Evolutionary conservation across 345 rosid species (phyloP).

Genomic region (Gossypium longicalyx): DNA sequence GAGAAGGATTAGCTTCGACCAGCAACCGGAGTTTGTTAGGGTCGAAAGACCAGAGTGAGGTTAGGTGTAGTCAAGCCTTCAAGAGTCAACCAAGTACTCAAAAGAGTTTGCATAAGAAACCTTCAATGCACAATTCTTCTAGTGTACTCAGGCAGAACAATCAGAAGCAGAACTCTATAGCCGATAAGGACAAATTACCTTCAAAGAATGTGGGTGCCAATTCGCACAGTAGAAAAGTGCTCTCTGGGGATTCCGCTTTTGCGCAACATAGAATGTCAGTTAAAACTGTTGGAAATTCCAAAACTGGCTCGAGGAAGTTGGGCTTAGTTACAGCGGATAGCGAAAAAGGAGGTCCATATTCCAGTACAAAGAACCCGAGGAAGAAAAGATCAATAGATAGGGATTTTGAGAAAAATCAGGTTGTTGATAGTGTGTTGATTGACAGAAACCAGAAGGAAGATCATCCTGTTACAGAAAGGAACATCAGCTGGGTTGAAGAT

Average conservation of each 20-base stretch:
- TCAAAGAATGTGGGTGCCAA: conserved; percentile 35
- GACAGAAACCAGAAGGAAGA: conserved; percentile 36
- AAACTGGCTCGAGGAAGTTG: conserved; percentile 55
- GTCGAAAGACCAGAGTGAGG: conserved; percentile 53
- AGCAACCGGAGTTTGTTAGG: conserved; percentile 28
- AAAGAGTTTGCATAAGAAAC: conserved; percentile 48
- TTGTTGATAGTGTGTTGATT: conserved; percentile 22
- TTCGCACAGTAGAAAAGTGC: conserved; percentile 36
- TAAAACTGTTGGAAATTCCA: conserved; percentile 37
- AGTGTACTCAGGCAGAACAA: conserved; percentile 76
- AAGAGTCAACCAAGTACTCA: conserved; percentile 50
- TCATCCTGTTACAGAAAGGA: conserved; percentile 28
- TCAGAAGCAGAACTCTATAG: conserved; percentile 72
- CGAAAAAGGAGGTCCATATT: conserved; percentile 37
- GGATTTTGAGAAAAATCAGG: conserved; percentile 38
- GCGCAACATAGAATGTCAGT: conserved; percentile 33
- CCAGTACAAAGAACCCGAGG: conserved; percentile 42
- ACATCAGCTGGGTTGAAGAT: conserved; percentile 47
- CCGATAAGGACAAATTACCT: conserved; percentile 43
- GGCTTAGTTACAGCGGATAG: conserved; percentile 31
- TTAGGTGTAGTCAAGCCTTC: conserved; percentile 46
- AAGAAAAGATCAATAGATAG: conserved; percentile 63
- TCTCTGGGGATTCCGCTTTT: conserved; percentile 33
- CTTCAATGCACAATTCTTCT: conserved; percentile 36
- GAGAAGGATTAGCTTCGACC: conserved; percentile 49